These are phyloP conservation scores for Paecilomyces sp. DNA, from an alignment of 2,329 filamentous ascomycete species.

Conservation along the genomic window DNA sequence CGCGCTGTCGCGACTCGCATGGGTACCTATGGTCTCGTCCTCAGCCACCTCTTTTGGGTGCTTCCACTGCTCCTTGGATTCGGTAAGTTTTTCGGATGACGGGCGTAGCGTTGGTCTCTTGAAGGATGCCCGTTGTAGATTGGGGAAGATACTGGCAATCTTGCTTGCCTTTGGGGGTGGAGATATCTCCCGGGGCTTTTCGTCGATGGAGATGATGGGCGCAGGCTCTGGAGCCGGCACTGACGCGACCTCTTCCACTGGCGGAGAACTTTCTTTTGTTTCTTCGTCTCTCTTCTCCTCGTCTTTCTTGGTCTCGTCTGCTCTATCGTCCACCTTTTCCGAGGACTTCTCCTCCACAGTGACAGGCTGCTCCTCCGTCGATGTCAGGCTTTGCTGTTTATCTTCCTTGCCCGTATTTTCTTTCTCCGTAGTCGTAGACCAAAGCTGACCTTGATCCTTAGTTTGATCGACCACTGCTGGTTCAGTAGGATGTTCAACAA, in stretches of 20 bases:
- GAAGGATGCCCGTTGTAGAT: slow-evolving; percentile 26
- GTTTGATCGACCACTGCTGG: not conserved
- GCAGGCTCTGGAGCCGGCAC: not conserved
- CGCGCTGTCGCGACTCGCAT: slow-evolving; percentile 38
- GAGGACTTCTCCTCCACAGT: not conserved
- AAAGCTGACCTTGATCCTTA: not conserved
- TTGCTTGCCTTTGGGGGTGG: slow-evolving; percentile 16
- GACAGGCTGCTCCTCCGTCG: not conserved
- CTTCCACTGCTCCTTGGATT: not conserved
- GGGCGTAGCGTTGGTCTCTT: slow-evolving; percentile 15
- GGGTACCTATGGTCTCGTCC: slow-evolving; percentile 26
- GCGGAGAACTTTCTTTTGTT: not conserved
- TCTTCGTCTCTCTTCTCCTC: not conserved
- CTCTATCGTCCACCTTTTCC: not conserved
- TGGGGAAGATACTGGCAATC: slow-evolving; percentile 28
- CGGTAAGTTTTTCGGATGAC: not conserved
- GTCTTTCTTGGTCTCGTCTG: not conserved
- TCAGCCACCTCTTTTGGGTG: slow-evolving; percentile 30
- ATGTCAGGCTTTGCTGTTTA: not conserved
- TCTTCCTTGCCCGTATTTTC: not conserved
- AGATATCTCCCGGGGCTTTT: slow-evolving; percentile 11
- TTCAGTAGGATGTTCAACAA: not conserved
- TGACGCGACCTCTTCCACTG: not conserved
- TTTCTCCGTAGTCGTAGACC: not conserved
- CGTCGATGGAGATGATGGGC: not conserved